phyloP scores from a whole-genome alignment of 2,329 filamentous ascomycete species.

The Geosmithia flava region DNA sequence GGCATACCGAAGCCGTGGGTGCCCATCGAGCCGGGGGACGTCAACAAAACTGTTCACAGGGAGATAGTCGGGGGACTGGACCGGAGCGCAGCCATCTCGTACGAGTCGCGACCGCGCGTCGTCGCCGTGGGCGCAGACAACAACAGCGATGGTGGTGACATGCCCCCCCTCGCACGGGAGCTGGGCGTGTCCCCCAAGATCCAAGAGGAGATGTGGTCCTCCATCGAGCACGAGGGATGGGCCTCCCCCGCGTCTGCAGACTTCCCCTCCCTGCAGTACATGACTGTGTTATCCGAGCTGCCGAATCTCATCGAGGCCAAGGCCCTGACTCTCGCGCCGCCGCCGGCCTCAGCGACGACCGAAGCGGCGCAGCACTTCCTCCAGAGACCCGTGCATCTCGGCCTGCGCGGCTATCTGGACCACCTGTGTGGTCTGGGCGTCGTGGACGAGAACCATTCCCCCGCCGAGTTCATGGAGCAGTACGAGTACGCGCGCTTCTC shows the following conservation, averaged over 20 bases:
- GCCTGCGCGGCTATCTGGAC: constrained; percentile 64
- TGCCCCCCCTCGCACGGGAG: constrained; percentile 17
- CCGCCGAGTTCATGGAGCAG: constrained; percentile 50
- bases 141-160: not conserved
- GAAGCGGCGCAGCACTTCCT: constrained; percentile 56
- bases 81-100: constrained; percentile 71
- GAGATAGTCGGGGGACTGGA: constrained; percentile 63
- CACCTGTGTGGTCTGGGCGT: constrained; percentile 59
- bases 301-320: constrained; percentile 87
- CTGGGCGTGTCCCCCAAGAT: constrained; percentile 20
- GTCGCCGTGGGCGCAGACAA: constrained; percentile 7
- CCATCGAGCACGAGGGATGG: constrained; percentile 83
- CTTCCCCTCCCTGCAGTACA: constrained; percentile 72
- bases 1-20: constrained; percentile 81
- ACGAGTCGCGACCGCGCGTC: constrained; percentile 35
- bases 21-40: constrained; percentile 74
- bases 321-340: constrained; percentile 72
- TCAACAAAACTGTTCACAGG: constrained; percentile 60
- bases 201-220: constrained; percentile 46
- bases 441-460: constrained; percentile 25
- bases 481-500: constrained; percentile 88
- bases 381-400: constrained; percentile 58
- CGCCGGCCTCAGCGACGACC: constrained; percentile 24
- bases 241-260: constrained; percentile 65
- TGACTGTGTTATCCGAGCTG: constrained; percentile 68